A percentile compares a stretch with the other conserved stretches of the same genome.
Evolutionary conservation across 345 rosid species (phyloP).

Genomic region (Diplotaxis tenuifolia): DNA sequence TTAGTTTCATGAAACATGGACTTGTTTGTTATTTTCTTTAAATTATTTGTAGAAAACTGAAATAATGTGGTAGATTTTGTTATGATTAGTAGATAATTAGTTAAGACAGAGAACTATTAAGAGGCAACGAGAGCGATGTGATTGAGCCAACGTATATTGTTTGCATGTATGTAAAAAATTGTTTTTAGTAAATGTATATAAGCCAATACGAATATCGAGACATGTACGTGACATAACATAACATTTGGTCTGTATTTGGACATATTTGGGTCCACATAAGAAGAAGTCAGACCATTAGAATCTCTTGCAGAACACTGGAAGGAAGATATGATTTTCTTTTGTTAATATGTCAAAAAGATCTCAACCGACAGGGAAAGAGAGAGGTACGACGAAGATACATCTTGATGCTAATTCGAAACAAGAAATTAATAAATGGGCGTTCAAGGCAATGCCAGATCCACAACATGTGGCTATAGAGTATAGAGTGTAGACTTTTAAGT

Average conservation of each 20-base stretch:
- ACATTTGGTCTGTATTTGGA: slow-evolving; percentile 35
- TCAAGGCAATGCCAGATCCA: not conserved
- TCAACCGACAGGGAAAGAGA: slow-evolving; percentile 32
- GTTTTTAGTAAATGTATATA: not conserved
- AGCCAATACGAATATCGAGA: slow-evolving; percentile 41
- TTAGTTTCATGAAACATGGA: too few species aligned
- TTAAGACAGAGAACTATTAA: not conserved
- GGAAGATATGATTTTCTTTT: slow-evolving; percentile 24
- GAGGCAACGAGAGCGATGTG: slow-evolving; percentile 17
- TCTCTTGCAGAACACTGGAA: slow-evolving; percentile 34
- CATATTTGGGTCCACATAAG: slow-evolving; percentile 30
- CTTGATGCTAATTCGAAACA: not conserved
- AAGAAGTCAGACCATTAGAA: slow-evolving; percentile 33
- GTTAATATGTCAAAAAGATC: slow-evolving; percentile 15
- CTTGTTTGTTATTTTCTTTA: not conserved
- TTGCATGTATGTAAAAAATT: not conserved
- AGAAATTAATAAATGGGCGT: slow-evolving; percentile 25
- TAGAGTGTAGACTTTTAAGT: not conserved
- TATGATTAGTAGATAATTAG: not conserved
- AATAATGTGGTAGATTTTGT: not conserved
- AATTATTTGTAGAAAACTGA: not conserved
- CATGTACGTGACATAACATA: slow-evolving; percentile 36
- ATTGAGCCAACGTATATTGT: too few species aligned
- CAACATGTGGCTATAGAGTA: slow-evolving; percentile 10
- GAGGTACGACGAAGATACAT: slow-evolving; percentile 29